Evolutionary conservation across 192 early-diverging fungal genomes (phyloP).

Genomic region (Lunasporangiospora selenospora): DNA sequence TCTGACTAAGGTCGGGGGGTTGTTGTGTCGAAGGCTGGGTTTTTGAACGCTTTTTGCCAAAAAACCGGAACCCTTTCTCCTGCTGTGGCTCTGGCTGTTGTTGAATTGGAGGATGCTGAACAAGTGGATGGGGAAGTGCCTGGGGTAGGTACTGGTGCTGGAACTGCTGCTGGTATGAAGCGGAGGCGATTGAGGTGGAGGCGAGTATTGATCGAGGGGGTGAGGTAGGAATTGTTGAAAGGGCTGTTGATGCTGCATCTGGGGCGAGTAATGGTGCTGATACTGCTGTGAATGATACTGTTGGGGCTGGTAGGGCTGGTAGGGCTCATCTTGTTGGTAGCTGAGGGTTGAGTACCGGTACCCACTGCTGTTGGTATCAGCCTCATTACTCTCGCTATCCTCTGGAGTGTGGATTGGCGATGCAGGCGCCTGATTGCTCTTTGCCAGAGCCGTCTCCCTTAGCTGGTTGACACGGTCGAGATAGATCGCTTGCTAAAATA

Average conservation of each 20-base stretch:
- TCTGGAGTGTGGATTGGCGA: neutral
- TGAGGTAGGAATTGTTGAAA: too few relatives aligned
- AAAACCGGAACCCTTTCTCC: constrained; percentile 28
- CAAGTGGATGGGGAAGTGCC: neutral
- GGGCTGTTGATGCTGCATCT: constrained; percentile 8
- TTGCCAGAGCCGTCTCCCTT: constrained; percentile 8
- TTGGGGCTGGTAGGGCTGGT: constrained; percentile 16
- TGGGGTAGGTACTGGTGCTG: constrained; percentile 6
- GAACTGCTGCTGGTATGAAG: neutral
- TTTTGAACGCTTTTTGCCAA: constrained; percentile 46
- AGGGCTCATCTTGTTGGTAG: constrained; percentile 1
- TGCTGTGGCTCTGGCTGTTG: neutral
- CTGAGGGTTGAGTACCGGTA: constrained; percentile 12
- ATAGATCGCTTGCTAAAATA: constrained; percentile 38
- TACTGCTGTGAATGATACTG: neutral
- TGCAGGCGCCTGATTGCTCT: neutral
- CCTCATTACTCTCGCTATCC: constrained; percentile 3
- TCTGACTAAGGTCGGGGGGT: constrained; percentile 22
- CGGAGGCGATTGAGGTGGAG: too few relatives aligned
- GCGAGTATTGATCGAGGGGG: too few relatives aligned
- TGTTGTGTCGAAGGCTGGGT: constrained; percentile 33
- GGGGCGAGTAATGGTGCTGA: neutral
- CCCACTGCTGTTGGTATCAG: neutral
- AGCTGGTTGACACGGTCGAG: constrained; percentile 38
- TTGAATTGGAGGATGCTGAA: neutral